Evolutionary conservation across 345 rosid genomes (phyloP), one percentile per base, ranked within the genome.

Genomic region (Gossypium anomalum): DNA sequence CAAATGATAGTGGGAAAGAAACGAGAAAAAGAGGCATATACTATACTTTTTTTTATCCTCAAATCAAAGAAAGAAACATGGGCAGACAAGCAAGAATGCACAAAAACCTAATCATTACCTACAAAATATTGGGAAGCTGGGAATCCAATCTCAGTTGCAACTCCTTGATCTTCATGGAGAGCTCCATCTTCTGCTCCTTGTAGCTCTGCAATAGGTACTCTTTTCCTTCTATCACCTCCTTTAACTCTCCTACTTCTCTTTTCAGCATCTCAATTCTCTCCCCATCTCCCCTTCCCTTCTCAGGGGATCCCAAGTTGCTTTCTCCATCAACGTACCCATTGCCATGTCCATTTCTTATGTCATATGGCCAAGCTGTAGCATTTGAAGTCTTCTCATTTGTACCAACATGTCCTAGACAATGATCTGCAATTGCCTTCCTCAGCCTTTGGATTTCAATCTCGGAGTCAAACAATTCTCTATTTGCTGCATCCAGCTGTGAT

Each of bases 191-290:
- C 85, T 95, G 97, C 78, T 91, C 97, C 75, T 93, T 95, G 80
- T 91, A 91, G 85, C 87, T 90, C 66, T 81, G 89, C 76, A 91
- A 59, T 83, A 95, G 80, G 81, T 82, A 95, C 38, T 93, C 94
- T 78, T 95, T 95, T 74, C 97, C 98, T 59, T 90, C 98, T 76
- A 95, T 85, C 70, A 95, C 93, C 72, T 95, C 99, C 82, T 87
- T 91, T 75, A 95, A 78, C 72, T 93, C 98, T 41, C 87, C 80
- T 27, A 93, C 94, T 86, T 95, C 99, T 75, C 82, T 85, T 83
- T 73, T 95, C 85, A 95, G 83, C 92, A 88, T 85, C 77, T 87
- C 94, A 25, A 91, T 71, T 82, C 83, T 86, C 71, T 85, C 94
- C 52, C 67, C 82, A 2, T 83, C 93, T 29, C 72, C 88, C 62